These are phyloP conservation scores for Allantophomopsis cytisporea DNA, from an alignment of 2,329 filamentous ascomycete genomes.

Conservation along the genomic window DNA sequence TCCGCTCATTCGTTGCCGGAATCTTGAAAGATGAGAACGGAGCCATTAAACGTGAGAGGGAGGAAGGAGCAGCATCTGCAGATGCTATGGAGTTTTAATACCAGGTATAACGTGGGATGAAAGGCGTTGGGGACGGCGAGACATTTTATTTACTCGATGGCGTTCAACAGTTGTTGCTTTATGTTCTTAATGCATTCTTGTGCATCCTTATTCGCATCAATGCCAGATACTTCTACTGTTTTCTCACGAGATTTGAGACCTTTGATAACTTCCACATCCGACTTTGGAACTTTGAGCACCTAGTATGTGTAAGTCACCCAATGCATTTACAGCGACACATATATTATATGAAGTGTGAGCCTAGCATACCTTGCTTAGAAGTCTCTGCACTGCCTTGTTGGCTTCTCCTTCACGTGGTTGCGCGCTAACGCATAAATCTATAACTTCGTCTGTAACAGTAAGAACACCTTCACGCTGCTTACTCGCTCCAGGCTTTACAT, in stretches of 20 bases:
- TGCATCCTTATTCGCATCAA: conserved; percentile 19
- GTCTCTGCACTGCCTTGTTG: conserved; percentile 49
- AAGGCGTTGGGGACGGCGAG: conserved; percentile 1
- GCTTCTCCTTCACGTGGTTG: conserved; percentile 54
- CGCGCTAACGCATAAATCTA: conserved; percentile 54
- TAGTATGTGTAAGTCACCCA: conserved; percentile 13
- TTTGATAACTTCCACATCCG: conserved; percentile 45
- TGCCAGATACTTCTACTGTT: conserved; percentile 27
- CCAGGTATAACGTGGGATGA: neutral
- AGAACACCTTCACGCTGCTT: conserved; percentile 47
- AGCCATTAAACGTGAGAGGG: conserved; percentile 32
- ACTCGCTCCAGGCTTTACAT: conserved; percentile 52
- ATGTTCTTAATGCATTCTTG: conserved; percentile 14
- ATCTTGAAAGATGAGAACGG: conserved; percentile 66
- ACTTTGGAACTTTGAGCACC: conserved; percentile 47
- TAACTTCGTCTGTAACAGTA: conserved; percentile 36
- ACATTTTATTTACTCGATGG: conserved; percentile 5
- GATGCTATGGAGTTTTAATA: conserved; percentile 53
- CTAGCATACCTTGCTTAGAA: conserved; percentile 42
- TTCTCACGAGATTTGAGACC: conserved; percentile 54
- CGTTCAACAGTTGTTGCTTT: conserved; percentile 8
- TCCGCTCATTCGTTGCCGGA: conserved; percentile 65
- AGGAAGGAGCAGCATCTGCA: conserved; percentile 22
- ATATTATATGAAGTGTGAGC: too few relatives aligned
- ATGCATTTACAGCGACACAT: neutral